Percentiles rank a stretch among this genome's conserved stretches.
Evolutionary conservation across 257 asterid genomes (phyloP).

Genomic region (Anisodus tanguticus): DNA sequence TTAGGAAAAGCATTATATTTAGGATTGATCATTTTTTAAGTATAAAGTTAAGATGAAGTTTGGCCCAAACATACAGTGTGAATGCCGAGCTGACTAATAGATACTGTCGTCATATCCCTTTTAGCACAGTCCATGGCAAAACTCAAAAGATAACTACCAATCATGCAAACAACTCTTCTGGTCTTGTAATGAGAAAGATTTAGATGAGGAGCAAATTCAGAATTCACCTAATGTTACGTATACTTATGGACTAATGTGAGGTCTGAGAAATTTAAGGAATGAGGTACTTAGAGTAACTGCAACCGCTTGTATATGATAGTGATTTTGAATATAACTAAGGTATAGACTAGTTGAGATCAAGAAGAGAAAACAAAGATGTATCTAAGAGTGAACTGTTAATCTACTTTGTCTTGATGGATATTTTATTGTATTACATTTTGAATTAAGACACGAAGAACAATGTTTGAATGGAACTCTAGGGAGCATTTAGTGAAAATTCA

Average conservation of each 20-base stretch:
- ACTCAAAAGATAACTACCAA: not conserved
- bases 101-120: not conserved
- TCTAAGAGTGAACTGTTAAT: not conserved
- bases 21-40: not conserved
- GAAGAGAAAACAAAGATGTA: not conserved
- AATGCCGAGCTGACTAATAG: not conserved
- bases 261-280: not conserved
- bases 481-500: not conserved
- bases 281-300: not conserved
- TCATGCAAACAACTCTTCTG: not conserved
- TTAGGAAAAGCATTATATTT: not conserved
- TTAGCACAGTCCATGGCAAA: not conserved
- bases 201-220: not conserved
- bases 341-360: not conserved
- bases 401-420: not conserved
- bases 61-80: not conserved
- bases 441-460: not conserved
- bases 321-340: not conserved
- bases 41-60: not conserved
- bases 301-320: not conserved
- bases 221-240: not conserved
- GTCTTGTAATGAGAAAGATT: not conserved
- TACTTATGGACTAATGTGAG: not conserved
- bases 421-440: not conserved
- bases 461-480: not conserved